These are phyloP conservation scores for Arxiozyma heterogenica DNA, from an alignment of 1,139 yeast genomes.

Conservation along the genomic window DNA sequence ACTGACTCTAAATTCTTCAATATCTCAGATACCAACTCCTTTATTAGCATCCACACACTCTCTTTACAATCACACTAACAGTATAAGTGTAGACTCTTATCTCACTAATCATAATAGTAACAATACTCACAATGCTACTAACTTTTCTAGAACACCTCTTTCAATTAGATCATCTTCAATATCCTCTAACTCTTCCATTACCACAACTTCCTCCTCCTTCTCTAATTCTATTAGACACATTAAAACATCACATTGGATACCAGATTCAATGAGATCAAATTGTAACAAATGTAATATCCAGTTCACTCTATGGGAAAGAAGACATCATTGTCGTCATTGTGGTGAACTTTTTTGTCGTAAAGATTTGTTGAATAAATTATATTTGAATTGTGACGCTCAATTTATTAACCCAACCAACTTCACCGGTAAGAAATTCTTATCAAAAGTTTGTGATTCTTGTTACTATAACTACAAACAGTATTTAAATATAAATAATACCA, in stretches of 20 bases:
- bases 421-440: constrained; percentile 39
- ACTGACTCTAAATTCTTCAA: neutral
- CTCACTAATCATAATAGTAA: neutral
- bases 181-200: neutral
- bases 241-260: constrained; percentile 67
- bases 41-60: neutral
- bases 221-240: neutral
- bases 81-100: neutral
- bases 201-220: neutral
- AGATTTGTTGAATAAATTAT: constrained; percentile 39
- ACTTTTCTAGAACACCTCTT: constrained; percentile 1
- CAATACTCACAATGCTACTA: neutral
- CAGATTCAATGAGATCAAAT: constrained; percentile 52
- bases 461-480: constrained; percentile 55
- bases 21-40: neutral
- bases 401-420: constrained; percentile 29
- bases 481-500: neutral
- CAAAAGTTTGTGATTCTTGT: constrained; percentile 74
- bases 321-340: constrained; percentile 91
- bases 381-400: constrained; percentile 60
- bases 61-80: neutral
- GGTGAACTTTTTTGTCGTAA: constrained; percentile 85
- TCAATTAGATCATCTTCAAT: neutral
- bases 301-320: constrained; percentile 70
- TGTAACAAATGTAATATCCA: constrained; percentile 65